Conservation (phyloP, 2,329 filamentous ascomycete genomes). For the Aplosporella prunicola region DNA sequence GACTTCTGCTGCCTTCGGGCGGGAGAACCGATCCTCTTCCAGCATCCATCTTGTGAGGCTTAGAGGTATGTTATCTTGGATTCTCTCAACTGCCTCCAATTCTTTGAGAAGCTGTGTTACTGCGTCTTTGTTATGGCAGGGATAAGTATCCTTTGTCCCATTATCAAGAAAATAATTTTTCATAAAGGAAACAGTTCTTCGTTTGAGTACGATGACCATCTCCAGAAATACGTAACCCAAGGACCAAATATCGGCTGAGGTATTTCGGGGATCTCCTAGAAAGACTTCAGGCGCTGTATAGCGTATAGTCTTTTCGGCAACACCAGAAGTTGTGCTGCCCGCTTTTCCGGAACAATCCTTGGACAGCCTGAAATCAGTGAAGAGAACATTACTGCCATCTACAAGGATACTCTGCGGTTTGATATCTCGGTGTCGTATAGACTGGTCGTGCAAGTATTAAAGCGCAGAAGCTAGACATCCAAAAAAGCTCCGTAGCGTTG, state of each 20-base stretch:
- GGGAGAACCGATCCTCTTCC: too few relatives aligned
- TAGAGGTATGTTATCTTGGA: too few relatives aligned
- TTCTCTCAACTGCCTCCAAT: too few relatives aligned
- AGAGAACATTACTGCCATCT: conserved; percentile 14
- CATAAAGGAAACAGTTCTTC: too few relatives aligned
- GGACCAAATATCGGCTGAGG: conserved; percentile 16
- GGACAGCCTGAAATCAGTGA: conserved; percentile 18
- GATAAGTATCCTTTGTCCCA: too few relatives aligned
- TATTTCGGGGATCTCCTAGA: conserved; percentile 13
- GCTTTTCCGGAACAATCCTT: conserved; percentile 13
- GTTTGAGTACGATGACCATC: conserved; percentile 16
- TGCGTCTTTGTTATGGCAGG: too few relatives aligned
- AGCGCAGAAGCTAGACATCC: conserved; percentile 27
- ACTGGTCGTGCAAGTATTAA: conserved; percentile 15
- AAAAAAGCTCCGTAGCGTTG: conserved; percentile 23
- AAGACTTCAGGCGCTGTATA: conserved; percentile 17
- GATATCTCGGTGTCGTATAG: conserved; percentile 17
- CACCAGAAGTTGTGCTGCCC: conserved; percentile 14
- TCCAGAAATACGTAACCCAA: conserved; percentile 18
- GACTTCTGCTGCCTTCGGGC: too few relatives aligned
- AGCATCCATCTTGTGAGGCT: too few relatives aligned
- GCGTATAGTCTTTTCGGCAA: conserved; percentile 8
- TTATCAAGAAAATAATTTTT: too few relatives aligned
- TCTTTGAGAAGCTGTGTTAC: too few relatives aligned
- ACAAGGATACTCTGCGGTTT: conserved; percentile 18